These are phyloP conservation scores for Remersonia thermophila DNA, from an alignment of 2,329 filamentous ascomycete species.

Conservation along the genomic window DNA sequence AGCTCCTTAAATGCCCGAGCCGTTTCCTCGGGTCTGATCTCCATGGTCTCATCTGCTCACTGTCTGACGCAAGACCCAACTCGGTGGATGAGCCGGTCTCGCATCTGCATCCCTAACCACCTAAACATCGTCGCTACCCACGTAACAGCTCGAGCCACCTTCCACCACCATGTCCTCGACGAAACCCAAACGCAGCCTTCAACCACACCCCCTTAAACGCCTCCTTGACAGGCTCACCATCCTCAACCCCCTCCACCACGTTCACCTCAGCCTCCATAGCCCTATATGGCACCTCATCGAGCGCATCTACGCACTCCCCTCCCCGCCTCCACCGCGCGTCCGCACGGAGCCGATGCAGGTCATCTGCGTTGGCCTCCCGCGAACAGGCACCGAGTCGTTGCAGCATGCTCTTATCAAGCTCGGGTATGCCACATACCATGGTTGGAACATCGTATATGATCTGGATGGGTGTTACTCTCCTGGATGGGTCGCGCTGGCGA, in stretches of 20 bases:
- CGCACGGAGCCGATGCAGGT: constrained; percentile 11
- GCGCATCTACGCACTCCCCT: constrained; percentile 10
- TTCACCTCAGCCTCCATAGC: constrained; percentile 2
- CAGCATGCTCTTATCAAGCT: constrained; percentile 12
- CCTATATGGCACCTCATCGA: constrained; percentile 12
- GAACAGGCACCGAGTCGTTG: constrained; percentile 16
- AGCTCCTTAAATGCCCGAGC: too few relatives aligned
- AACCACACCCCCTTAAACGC: background rate
- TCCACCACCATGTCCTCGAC: background rate
- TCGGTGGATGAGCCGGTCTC: too few relatives aligned
- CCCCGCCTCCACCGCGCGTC: constrained; percentile 3
- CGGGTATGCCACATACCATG: constrained; percentile 17
- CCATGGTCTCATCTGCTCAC: too few relatives aligned
- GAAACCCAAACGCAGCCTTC: background rate
- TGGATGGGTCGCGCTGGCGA: constrained; percentile 9
- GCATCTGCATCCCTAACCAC: too few relatives aligned
- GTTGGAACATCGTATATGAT: constrained; percentile 16
- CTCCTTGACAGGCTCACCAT: constrained; percentile 1
- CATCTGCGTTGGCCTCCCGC: constrained; percentile 14
- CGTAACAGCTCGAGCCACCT: too few relatives aligned
- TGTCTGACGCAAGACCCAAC: too few relatives aligned
- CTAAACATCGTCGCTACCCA: background rate
- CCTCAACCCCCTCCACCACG: constrained; percentile 2
- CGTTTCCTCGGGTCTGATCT: too few relatives aligned
- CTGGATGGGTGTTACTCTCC: constrained; percentile 5